phyloP scores from a whole-genome alignment of 164 flowering plant species.

The Cinnamomum chago region DNA sequence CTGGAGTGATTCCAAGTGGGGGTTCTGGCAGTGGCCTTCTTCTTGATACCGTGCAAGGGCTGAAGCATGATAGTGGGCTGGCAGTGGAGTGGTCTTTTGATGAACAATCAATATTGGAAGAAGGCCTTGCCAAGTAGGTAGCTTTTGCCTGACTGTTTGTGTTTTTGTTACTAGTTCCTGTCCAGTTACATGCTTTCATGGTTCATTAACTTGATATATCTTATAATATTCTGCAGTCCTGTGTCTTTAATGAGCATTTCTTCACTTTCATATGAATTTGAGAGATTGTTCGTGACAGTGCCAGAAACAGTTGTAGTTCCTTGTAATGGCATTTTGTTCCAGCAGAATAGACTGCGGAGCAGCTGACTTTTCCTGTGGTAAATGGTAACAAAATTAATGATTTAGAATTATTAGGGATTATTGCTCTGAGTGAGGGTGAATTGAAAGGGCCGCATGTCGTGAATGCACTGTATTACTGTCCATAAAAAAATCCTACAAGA shows the following conservation, averaged over 20 bases:
- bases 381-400: background rate
- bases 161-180: background rate
- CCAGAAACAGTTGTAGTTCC: too few species aligned
- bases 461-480: background rate
- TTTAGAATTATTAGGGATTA: too few species aligned
- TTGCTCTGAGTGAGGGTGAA: background rate
- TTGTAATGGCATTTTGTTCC: too few species aligned
- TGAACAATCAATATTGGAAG: slow-evolving; percentile 75
- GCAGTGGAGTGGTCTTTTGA: slow-evolving; percentile 87
- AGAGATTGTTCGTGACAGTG: too few species aligned
- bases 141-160: background rate
- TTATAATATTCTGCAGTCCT: too few species aligned
- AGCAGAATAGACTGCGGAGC: background rate
- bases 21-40: slow-evolving; percentile 37
- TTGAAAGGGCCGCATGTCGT: background rate
- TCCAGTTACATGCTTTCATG: too few species aligned
- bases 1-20: slow-evolving; percentile 31
- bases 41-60: slow-evolving; percentile 48
- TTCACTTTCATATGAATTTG: background rate
- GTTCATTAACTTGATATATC: too few species aligned
- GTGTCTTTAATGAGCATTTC: background rate
- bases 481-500: background rate
- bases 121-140: slow-evolving; percentile 76
- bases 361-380: background rate
- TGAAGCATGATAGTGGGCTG: slow-evolving; percentile 68